These are phyloP conservation scores for sunflower (Helianthus annuus) DNA, from an alignment of 129 eudicot species.

Conservation along the genomic window DNA sequence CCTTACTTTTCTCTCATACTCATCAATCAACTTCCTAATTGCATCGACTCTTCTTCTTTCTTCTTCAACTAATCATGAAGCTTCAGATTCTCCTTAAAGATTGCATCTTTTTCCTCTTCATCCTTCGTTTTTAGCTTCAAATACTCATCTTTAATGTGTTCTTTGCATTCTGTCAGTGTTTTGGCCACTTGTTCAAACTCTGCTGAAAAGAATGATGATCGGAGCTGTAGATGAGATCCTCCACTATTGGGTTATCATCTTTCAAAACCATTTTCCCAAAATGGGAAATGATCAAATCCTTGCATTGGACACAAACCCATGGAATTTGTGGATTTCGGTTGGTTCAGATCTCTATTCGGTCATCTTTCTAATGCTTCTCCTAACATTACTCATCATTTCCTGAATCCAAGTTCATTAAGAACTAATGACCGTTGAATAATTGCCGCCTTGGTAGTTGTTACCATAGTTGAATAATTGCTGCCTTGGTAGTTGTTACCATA, in stretches of 20 bases:
- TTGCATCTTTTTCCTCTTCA: background rate
- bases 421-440: too few relatives aligned
- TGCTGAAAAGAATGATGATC: conserved; percentile 25
- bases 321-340: too few relatives aligned
- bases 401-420: too few relatives aligned
- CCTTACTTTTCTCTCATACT: background rate
- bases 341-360: too few relatives aligned
- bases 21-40: conserved; percentile 14
- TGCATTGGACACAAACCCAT: background rate
- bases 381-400: too few relatives aligned
- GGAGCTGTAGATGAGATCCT: conserved; percentile 30
- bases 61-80: conserved; percentile 16
- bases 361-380: too few relatives aligned
- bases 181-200: conserved; percentile 32
- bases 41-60: conserved; percentile 5
- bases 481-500: too few relatives aligned
- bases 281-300: background rate
- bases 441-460: too few relatives aligned
- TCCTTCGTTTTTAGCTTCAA: background rate
- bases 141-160: background rate
- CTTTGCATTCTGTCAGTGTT: conserved; percentile 27
- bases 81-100: conserved; percentile 20
- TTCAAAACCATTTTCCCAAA: background rate
- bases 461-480: too few relatives aligned
- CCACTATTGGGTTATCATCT: background rate